A percentile compares a stretch with the other conserved stretches of the same genome.
Evolutionary conservation across 2,329 filamentous ascomycete genomes (phyloP).

Genomic region (Cladosporium sp.): DNA sequence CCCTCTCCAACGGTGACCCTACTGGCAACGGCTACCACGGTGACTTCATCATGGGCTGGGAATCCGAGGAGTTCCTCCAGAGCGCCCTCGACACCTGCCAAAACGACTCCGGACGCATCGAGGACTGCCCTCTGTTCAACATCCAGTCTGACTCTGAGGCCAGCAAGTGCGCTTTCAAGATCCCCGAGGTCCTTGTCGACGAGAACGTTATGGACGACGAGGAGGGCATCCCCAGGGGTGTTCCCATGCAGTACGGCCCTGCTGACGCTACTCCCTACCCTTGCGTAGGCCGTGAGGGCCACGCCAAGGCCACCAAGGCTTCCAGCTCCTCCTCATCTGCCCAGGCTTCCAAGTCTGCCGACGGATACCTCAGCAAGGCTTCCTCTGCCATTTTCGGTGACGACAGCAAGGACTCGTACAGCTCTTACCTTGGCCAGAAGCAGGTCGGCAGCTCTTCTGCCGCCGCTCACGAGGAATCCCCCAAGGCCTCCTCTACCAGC

Average conservation of each 20-base stretch:
- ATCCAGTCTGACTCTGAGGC: slow-evolving; percentile 61
- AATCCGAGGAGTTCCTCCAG: slow-evolving; percentile 64
- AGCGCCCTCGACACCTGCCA: slow-evolving; percentile 74
- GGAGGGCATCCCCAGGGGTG: slow-evolving; percentile 65
- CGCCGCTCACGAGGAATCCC: neutral
- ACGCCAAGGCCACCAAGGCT: slow-evolving; percentile 7
- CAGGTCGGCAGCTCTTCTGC: neutral
- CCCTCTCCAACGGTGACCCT: slow-evolving; percentile 75
- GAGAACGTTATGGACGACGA: slow-evolving; percentile 63
- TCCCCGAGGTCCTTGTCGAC: slow-evolving; percentile 55
- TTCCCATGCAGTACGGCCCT: slow-evolving; percentile 50
- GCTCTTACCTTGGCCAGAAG: slow-evolving; percentile 1
- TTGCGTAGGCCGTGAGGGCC: slow-evolving; percentile 26
- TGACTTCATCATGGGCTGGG: slow-evolving; percentile 81
- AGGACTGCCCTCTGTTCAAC: slow-evolving; percentile 74
- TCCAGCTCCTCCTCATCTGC: slow-evolving; percentile 14
- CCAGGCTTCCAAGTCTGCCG: slow-evolving; percentile 4
- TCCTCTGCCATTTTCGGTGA: slow-evolving; percentile 16
- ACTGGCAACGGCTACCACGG: slow-evolving; percentile 73
- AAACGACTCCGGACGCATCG: slow-evolving; percentile 64
- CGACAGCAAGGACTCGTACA: slow-evolving; percentile 4
- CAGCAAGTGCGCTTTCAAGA: slow-evolving; percentile 61
- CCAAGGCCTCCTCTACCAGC: slow-evolving; percentile 23
- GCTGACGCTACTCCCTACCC: slow-evolving; percentile 41
- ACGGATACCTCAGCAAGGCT: slow-evolving; percentile 12